Evolutionary conservation across 257 asterid species (phyloP).

Genomic region (Nicotiana obtusifolia): DNA sequence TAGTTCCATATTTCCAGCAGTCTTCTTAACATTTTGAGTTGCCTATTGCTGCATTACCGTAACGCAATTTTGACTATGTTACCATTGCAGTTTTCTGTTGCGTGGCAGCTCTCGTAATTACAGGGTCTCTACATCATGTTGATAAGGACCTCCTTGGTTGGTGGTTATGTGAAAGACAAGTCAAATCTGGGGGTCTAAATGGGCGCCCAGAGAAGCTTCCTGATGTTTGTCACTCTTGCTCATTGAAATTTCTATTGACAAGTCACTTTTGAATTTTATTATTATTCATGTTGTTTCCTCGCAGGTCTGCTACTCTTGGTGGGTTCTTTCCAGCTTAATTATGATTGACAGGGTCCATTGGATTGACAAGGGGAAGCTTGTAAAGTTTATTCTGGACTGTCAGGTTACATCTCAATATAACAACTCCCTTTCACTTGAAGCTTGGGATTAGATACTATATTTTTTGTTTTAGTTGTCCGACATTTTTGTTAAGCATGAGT

Average conservation of each 20-base stretch:
- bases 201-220: slow-evolving; percentile 99
- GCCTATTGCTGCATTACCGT: background rate
- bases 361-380: slow-evolving; percentile 80
- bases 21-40: background rate
- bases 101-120: slow-evolving; percentile 88
- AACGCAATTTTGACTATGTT: background rate
- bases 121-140: slow-evolving; percentile 81
- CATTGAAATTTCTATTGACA: background rate
- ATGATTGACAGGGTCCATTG: slow-evolving; percentile 92
- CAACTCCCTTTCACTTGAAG: background rate
- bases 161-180: slow-evolving; percentile 98
- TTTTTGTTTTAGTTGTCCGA: background rate
- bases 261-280: background rate
- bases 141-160: slow-evolving; percentile 98
- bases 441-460: background rate
- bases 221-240: slow-evolving; percentile 52
- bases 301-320: slow-evolving; percentile 99
- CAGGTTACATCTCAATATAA: slow-evolving; percentile 41
- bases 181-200: slow-evolving; percentile 86
- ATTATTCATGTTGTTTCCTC: background rate
- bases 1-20: background rate
- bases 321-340: slow-evolving; percentile 93
- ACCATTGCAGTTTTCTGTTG: slow-evolving; percentile 76
- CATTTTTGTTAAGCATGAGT: background rate
- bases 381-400: slow-evolving; percentile 73